phyloP scores from a whole-genome alignment of 2,329 filamentous ascomycete species.

The Arthrinium phaeospermum region DNA sequence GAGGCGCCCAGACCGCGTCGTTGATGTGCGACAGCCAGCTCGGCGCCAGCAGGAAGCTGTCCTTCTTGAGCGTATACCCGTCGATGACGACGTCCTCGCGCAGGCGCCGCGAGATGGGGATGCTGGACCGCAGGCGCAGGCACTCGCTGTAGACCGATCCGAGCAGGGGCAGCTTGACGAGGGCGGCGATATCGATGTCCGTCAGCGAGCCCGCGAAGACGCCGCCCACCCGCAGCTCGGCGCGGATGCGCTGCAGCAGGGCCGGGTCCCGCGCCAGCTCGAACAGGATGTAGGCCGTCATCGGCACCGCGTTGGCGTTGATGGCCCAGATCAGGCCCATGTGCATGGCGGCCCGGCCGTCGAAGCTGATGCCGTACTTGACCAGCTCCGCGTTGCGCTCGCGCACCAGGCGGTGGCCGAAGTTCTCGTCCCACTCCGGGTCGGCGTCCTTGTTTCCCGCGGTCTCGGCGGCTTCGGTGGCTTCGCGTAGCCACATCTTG shows the following conservation, averaged over 20 bases:
- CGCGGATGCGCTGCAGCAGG: slow-evolving; percentile 25
- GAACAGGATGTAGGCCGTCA: neutral
- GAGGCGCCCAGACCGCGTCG: slow-evolving; percentile 32
- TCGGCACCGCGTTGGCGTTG: neutral
- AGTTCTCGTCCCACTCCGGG: neutral
- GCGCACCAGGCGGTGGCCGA: neutral
- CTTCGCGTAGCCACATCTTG: neutral
- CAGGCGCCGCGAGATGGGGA: neutral
- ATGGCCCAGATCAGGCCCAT: neutral
- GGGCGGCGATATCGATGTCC: slow-evolving; percentile 12
- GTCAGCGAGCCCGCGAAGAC: slow-evolving; percentile 29
- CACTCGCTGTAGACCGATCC: slow-evolving; percentile 31
- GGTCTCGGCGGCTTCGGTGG: neutral
- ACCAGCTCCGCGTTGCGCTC: neutral
- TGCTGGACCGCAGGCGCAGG: slow-evolving; percentile 22
- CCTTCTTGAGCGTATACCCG: neutral
- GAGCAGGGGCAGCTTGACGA: slow-evolving; percentile 27
- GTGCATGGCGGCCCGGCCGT: neutral
- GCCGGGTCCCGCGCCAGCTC: slow-evolving; percentile 14
- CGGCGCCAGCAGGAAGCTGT: slow-evolving; percentile 29
- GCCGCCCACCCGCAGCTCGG: slow-evolving; percentile 4
- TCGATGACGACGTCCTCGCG: neutral
- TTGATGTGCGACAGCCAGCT: slow-evolving; percentile 36
- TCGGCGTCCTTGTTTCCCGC: neutral
- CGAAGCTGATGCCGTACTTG: neutral